Evolutionary conservation across 768 basidiomycete genomes (phyloP), one percentile per base, ranked within the genome.

Genomic region (Sutorius australiensis): DNA sequence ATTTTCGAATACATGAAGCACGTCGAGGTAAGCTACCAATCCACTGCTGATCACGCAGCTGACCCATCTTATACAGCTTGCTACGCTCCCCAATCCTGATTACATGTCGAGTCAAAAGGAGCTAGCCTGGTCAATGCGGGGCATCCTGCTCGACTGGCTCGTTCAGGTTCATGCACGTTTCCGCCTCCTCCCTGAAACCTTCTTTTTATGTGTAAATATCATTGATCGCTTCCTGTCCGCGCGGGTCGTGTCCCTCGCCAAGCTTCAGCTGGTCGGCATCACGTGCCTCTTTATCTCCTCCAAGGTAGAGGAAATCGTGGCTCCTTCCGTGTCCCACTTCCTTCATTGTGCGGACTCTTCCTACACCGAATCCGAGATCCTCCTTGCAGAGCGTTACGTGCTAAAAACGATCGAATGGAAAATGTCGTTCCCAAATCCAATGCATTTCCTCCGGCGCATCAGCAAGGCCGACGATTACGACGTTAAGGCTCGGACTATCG

Each of bases 401-500:
- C 75, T 97, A 43, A 86, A 86, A 67, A 89, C 88, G 9, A 73
- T 97, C 48, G 83, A 89, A 28, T 98, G 89, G 83, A 86, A 95
- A 66, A 64, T 97, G 56, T 80, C 84, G 53, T 90, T 84, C 65
- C 90, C 95, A 28, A 92, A 89, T 57, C 92, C 93, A 3, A 84
- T 98, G 73, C 84, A 89, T 57, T 97, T 87, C 77, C 77, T 97
- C 37, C 77, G 94, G 36, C 79, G 94, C 32, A 85, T 91, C 51
- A 92, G 89, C 74, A 98, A 97, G 73, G 95, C 93, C 3, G 95
- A 98, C 61, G 84, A 86, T 51, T 95, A 92, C 69, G 89, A 95
- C 60, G 79, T 89, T 30, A 82, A 91, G 60, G 86, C 86, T 14
- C 75, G 94, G 51, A 94, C 93, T 3, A 78, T 97, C 17, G 92